Percentiles rank a stretch among this genome's conserved stretches.
Conservation (phyloP, 208 protist genomes). For the Trypanosoma theileri region DNA sequence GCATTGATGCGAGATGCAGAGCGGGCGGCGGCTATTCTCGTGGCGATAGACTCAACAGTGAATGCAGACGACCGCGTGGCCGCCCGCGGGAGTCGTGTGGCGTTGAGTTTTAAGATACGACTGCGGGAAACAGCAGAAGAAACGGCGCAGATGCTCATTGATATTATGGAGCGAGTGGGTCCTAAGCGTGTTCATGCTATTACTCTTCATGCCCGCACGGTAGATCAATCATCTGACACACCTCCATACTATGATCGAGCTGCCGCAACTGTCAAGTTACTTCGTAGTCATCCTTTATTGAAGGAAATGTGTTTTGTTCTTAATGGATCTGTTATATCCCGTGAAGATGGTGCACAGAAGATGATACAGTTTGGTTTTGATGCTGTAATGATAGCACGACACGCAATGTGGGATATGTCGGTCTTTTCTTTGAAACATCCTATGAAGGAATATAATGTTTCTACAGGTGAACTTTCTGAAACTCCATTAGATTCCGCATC, state of each 20-base stretch:
- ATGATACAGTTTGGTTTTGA: constrained; percentile 67
- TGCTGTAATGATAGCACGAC: constrained; percentile 94
- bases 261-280: constrained; percentile 42
- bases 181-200: constrained; percentile 67
- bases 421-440: constrained; percentile 60
- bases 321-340: constrained; percentile 62
- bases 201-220: constrained; percentile 82
- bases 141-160: constrained; percentile 68
- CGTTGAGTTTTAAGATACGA: constrained; percentile 83
- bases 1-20: constrained; percentile 85
- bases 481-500: constrained; percentile 14
- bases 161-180: constrained; percentile 49
- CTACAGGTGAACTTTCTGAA: neutral
- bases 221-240: constrained; percentile 54
- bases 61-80: constrained; percentile 23
- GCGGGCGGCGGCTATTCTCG: constrained; percentile 67
- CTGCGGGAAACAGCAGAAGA: constrained; percentile 47
- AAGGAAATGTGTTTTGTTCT: constrained; percentile 65
- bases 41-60: constrained; percentile 52
- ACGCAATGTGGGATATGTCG: constrained; percentile 93
- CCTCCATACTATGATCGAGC: constrained; percentile 62
- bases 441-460: neutral
- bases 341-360: constrained; percentile 46
- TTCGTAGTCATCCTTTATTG: constrained; percentile 33
- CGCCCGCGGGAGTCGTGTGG: constrained; percentile 31